Evolutionary conservation across 805 yeast genomes (phyloP), one percentile per base, ranked within the genome.

Genomic region (Wickerhamiella spandovensis): DNA sequence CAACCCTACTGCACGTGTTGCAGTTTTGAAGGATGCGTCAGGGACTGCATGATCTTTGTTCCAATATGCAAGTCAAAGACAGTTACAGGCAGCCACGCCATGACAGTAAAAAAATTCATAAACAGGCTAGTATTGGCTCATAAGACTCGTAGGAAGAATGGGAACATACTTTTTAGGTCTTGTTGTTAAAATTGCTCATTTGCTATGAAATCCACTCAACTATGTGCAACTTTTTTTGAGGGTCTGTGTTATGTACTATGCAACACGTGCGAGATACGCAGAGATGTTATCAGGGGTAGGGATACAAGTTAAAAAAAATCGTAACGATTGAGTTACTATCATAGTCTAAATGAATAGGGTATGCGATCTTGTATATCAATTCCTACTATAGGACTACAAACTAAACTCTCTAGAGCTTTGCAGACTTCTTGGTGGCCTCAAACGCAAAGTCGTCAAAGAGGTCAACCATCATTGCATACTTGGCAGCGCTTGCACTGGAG

Each of bases 401-500:
- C n/a, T n/a, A 24, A 24, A 28, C 20, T 35, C 20, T 20, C 37
- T 53, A 44, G 15, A 43, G 44, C 43, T 46, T 43, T 1, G 48
- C 38, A 15, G 13, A 22, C 7, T 28, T 17, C 44, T 46, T n/a
- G 13, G 58, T 55, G 35, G 51, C 63, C 2, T 45, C 21, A 41
- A 48, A 55, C 2, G 69, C 70, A 38, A 64, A 56, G 13, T 54
- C 53, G 1, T 68, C 65, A 35, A 67, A 58, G 12, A 58, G 51
- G 9, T 64, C 64, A 45, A 59, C 66, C 53, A 63, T 52, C 2
- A 54, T 49, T 2, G 72, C 77, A 20, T 68, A 64, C 1, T 61
- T 61, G 6, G 63, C 63, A 2, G 82, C 82, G 49, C 70, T 65
- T 0, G 76, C 76, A 43, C 77, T 72, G 24, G 77, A 72, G 1